Evolutionary conservation across 2,329 filamentous ascomycete species (phyloP), one percentile per base, ranked within the genome.

Genomic region (Xylariaceae sp.): DNA sequence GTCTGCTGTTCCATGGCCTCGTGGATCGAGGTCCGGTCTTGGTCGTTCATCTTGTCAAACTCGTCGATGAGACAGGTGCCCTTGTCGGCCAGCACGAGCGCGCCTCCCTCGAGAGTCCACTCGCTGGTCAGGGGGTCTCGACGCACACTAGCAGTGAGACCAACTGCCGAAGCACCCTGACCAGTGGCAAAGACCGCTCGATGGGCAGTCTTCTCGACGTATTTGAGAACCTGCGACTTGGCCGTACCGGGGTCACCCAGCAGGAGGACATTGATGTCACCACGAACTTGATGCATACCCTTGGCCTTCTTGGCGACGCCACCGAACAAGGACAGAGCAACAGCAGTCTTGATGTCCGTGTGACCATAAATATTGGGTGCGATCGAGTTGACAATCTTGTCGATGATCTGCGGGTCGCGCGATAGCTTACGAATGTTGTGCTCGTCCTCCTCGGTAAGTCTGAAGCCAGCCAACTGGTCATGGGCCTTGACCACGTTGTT

Each of bases 41-140:
- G 88, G 57, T 98, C 92, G 58, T 96, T 96, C 92, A 98, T 98
- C 72, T 98, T 98, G 74, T 98, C 92, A 51, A 98, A 98, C 62
- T 98, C 92, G 52, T 98, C 92, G 43, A 98, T 98, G 19, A 98
- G 70, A 53, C 92, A 96, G 12, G 87, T 94, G 25, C 92, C 92
- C 45, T 86, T 83, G 58, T 98, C 92, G 12, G 92, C 92, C 36
- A 98, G 76, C 51, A 98, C 92, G 9, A 98, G 71, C 4, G 92
- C 92, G 54, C 92, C 92, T 43, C 92, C 92, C 64, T 98, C 92
- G 3, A 98, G 68, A 5, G 92, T 96, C 90, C 92, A 98, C 63
- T 98, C 92, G 57, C 83, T 85, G 2, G 92, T 98, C 55, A 96
- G 69, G 5, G 92, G 92, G 56, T 98, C 92, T 44, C 90, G 84